Conservation (phyloP, 139 green algal species). For the Medakamo hakoo region DNA sequence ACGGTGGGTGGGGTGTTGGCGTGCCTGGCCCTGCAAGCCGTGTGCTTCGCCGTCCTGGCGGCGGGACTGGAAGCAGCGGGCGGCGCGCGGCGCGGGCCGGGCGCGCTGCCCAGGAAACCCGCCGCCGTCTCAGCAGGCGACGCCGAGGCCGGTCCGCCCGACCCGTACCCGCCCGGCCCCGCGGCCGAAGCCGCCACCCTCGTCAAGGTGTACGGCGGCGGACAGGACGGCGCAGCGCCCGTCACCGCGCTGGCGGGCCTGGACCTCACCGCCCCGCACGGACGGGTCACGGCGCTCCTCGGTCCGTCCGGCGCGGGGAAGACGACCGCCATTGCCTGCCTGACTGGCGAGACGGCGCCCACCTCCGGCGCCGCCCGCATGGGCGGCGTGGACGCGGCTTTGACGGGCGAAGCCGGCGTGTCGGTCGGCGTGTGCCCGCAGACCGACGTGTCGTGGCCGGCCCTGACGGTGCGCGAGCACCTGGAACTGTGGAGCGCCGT, state of each 20-base stretch:
- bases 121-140: neutral
- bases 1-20: neutral
- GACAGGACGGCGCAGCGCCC: no score
- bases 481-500: slow-evolving; percentile 54
- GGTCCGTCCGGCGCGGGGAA: slow-evolving; percentile 70
- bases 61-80: no score
- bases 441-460: slow-evolving; percentile 74
- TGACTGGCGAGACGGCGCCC: slow-evolving; percentile 24
- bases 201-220: no score
- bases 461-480: slow-evolving; percentile 66
- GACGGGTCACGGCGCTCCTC: slow-evolving; percentile 62
- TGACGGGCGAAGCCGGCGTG: slow-evolving; percentile 32
- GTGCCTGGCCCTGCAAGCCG: neutral
- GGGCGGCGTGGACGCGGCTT: slow-evolving; percentile 8
- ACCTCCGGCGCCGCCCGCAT: neutral
- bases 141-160: neutral
- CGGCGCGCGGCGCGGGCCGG: no score
- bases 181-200: neutral
- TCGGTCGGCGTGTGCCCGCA: slow-evolving; percentile 65
- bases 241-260: slow-evolving; percentile 44
- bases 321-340: slow-evolving; percentile 53
- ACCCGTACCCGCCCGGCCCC: no score
- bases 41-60: no score
- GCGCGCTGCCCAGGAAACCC: neutral
- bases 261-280: slow-evolving; percentile 23